Evolutionary conservation across 371 early-diverging fungal genomes (phyloP), one percentile per base, ranked within the genome.

Genomic region (Gilbertella persicaria): DNA sequence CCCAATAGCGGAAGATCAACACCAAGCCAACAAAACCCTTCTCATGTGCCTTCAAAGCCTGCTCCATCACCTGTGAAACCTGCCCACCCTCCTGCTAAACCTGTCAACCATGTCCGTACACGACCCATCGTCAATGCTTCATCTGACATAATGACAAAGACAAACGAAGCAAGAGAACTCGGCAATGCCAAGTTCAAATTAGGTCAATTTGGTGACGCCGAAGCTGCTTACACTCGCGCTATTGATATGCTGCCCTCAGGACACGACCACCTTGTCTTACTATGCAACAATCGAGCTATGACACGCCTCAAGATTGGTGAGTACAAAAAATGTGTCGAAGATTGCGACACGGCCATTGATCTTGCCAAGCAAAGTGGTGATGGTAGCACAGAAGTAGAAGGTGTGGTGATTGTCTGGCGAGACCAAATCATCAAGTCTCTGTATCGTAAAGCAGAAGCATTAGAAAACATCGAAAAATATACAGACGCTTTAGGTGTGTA

Each of bases 151-250:
- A 51, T 73, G 47, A 21, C 7, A n/a, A 30, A 35, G 13, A 73
- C 71, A 3, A 80, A 79, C 21, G 44, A 62, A 12, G 69, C 64
- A 45, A 84, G 86, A 54, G 72, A 82, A 12, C 55, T 55, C 17
- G 97, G 95, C 41, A 96, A 95, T 58, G 87, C 83, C n/a, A 66
- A 67, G 24, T 96, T 91, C 75, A 94, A 93, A 62, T 70, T 88
- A n/a, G 97, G 97, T 0, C 94, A 96, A 66, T 96, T 86, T 75
- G 88, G 82, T 26, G 90, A 90, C 12, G 95, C 97, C 0, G 88
- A 88, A 30, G 67, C 62, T 7, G 71, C 79, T 19, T 97, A 97
- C 69, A 80, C 84, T 0, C 64, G 60, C 10, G 94, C 95, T 0
- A 79, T 95, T 14, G 54, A 71, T 29, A 46, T 63, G 13, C 66